phyloP scores from a whole-genome alignment of 148 eudicot genomes.

The Nepenthes gracilis region DNA sequence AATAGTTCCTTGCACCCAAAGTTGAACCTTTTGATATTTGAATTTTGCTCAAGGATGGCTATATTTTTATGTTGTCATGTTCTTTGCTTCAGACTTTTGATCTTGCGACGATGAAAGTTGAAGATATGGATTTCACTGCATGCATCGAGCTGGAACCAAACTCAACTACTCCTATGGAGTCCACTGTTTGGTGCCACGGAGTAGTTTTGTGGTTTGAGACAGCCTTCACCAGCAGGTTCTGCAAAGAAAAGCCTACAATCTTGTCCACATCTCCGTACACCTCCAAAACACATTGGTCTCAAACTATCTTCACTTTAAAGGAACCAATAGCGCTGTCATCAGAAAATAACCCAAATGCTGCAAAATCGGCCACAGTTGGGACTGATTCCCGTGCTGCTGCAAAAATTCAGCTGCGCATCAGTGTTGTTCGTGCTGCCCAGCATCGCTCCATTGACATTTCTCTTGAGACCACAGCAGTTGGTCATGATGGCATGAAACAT shows the following conservation, averaged over 20 bases:
- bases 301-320: slow-evolving; percentile 68
- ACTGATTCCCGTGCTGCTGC: slow-evolving; percentile 49
- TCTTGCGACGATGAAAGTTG: slow-evolving; percentile 59
- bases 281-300: slow-evolving; percentile 79
- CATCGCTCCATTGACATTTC: slow-evolving; percentile 97
- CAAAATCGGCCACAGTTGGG: slow-evolving; percentile 37
- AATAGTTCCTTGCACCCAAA: too few species aligned
- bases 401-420: slow-evolving; percentile 58
- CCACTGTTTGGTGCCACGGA: slow-evolving; percentile 54
- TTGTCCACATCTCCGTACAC: slow-evolving; percentile 82
- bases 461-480: slow-evolving; percentile 51
- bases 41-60: too few species aligned
- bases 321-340: slow-evolving; percentile 67
- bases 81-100: slow-evolving; percentile 58
- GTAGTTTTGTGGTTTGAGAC: slow-evolving; percentile 90
- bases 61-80: too few species aligned
- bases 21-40: too few species aligned
- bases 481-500: slow-evolving; percentile 40
- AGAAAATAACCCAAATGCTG: slow-evolving; percentile 8
- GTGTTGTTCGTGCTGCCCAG: slow-evolving; percentile 66
- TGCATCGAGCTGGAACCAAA: slow-evolving; percentile 43
- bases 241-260: slow-evolving; percentile 53
- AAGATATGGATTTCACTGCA: slow-evolving; percentile 83
- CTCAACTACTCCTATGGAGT: slow-evolving; percentile 4
- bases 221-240: slow-evolving; percentile 70